Base-by-base conservation (phyloP, 345 rosid genomes). In the Hibiscus tridactylites region DNA sequence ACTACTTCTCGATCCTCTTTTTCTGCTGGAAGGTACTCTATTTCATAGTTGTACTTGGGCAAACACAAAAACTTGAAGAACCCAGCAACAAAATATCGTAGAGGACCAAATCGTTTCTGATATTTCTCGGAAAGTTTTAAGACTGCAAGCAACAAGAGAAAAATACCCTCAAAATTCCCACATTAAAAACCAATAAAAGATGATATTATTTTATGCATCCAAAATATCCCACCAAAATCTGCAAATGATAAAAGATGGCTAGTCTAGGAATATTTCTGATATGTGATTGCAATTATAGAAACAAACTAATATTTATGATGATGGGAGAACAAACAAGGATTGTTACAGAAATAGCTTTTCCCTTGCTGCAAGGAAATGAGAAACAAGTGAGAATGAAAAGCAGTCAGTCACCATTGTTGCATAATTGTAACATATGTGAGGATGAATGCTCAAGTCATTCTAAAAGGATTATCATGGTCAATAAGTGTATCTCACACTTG, bases 61-160 rank as follows among this genome's bases (percentile, higher is more conserved):
- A 95, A 79, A 85, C 99, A 95, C 58, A 95, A 80, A 78, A 90
- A 95, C 84, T 92, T 95, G 74, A 92, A 88, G 77, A 95, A 87
- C 57, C 99, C 99, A 79, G 99, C 98, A 79, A 95, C 92, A 74
- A 95, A 84, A 73, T 95, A 95, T 61, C 98, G 98, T 82, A 95
- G 76, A 9, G 99, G 97, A 82, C 99, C 99, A 83, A 87, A 95
- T 49, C 88, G 91, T 82, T 86, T 95, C 82, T 90, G 98, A 79
- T 88, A 89, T 80, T 88, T 95, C 82, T 88, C 99, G 3, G 99
- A 95, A 68, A 92, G 92, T 81, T 92, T 96, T 88, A 95, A 84
- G 64, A 95, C 99, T 92, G 87, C 78, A 84, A 72, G 4, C 8
- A 50, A 17, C 3, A 61, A 72, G n/a, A 19, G 28, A 72, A 29